Conservation (phyloP, 768 basidiomycete genomes). For the Phylloporus sp. region DNA sequence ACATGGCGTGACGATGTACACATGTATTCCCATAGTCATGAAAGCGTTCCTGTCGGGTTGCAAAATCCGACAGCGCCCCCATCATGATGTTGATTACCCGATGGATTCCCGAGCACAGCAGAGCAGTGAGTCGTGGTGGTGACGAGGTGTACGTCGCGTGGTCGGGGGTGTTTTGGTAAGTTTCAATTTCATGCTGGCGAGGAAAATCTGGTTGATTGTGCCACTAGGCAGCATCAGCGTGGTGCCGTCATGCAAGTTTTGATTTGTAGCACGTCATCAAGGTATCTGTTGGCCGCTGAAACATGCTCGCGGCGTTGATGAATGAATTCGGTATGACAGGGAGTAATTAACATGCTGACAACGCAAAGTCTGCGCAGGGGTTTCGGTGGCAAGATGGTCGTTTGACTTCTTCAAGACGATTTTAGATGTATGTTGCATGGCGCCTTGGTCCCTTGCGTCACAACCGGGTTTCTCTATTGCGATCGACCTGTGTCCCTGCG, state of each 20-base stretch:
- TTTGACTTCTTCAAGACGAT: too few species aligned
- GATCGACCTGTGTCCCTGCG: neutral
- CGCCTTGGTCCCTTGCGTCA: neutral
- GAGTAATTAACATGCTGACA: neutral
- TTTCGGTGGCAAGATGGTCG: neutral
- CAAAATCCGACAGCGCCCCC: neutral
- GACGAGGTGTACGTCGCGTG: too few species aligned
- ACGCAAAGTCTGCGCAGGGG: too few species aligned
- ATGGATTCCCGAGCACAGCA: neutral
- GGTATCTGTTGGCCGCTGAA: neutral
- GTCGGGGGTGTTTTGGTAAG: too few species aligned
- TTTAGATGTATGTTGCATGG: too few species aligned
- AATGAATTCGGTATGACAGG: neutral
- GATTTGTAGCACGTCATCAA: neutral
- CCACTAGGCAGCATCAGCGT: too few species aligned
- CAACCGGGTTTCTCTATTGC: neutral
- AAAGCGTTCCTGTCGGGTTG: neutral
- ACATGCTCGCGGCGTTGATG: neutral
- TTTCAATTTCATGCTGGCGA: too few species aligned
- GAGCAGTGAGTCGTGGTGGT: neutral
- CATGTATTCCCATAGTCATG: too few species aligned
- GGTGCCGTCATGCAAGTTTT: too few species aligned
- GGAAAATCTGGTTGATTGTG: too few species aligned
- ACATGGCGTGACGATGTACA: too few species aligned
- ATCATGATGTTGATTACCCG: neutral